Base-by-base conservation (phyloP, 768 basidiomycete genomes). In the Agaricus sinodeliciosus region DNA sequence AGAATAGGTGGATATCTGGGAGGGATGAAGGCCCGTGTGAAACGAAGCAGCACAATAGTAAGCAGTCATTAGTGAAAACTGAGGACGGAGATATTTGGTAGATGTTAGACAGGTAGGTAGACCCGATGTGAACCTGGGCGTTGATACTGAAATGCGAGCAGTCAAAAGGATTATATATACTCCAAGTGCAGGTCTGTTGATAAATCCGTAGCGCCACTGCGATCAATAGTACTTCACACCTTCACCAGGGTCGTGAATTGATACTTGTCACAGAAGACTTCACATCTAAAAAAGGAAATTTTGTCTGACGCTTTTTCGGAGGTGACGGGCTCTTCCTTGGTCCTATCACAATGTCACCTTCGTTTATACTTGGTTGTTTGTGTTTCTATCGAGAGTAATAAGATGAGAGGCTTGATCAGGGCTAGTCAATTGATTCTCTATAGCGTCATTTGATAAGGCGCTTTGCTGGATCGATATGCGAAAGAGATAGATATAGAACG, bases 1-100 rank as follows among this genome's bases (percentile, higher is more conserved):
- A 34, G 42, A 51, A 44, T 50, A 48, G 13, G 43, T 28, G 1
- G 57, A 58, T 27, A 47, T 45, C 34, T 58, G 57, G n/a, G 57
- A 46, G 26, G 53, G 39, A 9, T 41, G 41, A 49, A 58, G 40
- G 2, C 41, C 45, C 34, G 54, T 41, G 43, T 58, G 57, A 47
- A 58, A 36, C 3, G 43, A 48, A 26, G 31, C 7, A 26, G 31
- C 4, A 22, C 15, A 16, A 25, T 54, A 49, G 46, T 48, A 47
- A 15, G 28, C 28, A 15, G 39, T 44, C 52, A 54, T 54, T 27
- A n/a, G 43, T n/a, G 4, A 28, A 22, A 12, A 39, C 3, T 28
- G 25, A 28, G 15, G 26, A 15, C 22, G 13, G 43, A 45, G 15
- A 25, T 45, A 27, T n/a, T 45, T 45, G 25, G 26, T 26, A 27